A percentile compares a stretch with the other conserved stretches of the same genome.
phyloP scores from a whole-genome alignment of 106 monocot species.

The Dioscorea dumetorum region DNA sequence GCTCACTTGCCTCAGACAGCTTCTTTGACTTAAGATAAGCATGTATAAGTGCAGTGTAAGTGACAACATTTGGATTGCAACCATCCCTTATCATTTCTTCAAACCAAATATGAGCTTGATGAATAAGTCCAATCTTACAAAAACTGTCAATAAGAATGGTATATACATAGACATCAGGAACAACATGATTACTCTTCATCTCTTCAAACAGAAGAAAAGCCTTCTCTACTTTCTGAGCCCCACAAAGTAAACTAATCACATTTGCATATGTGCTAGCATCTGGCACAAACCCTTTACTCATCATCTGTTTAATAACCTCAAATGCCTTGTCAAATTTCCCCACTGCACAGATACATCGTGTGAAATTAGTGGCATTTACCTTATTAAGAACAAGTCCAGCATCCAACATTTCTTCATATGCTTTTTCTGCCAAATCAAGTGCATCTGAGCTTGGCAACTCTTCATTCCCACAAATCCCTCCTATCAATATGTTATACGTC shows the following conservation, averaged over 20 bases:
- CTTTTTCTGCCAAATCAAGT: constrained; percentile 64
- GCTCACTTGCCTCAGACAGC: constrained; percentile 54
- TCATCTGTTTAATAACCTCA: constrained; percentile 73
- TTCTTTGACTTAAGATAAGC: constrained; percentile 71
- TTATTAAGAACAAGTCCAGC: constrained; percentile 86
- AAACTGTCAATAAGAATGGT: constrained; percentile 88
- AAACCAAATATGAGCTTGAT: constrained; percentile 69
- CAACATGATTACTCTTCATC: constrained; percentile 69
- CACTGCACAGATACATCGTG: constrained; percentile 53
- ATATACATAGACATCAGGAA: constrained; percentile 91
- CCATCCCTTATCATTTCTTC: constrained; percentile 76
- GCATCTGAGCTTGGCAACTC: constrained; percentile 32
- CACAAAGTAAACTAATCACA: constrained; percentile 70
- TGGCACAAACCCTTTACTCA: constrained; percentile 85
- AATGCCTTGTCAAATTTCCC: constrained; percentile 76
- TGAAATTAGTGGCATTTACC: constrained; percentile 72
- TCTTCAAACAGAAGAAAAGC: constrained; percentile 79
- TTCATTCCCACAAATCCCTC: constrained; percentile 70
- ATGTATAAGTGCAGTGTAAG: constrained; percentile 86
- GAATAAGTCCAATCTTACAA: constrained; percentile 87
- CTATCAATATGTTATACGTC: constrained; percentile 89
- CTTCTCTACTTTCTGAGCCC: constrained; percentile 59
- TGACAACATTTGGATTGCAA: constrained; percentile 85
- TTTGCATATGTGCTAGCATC: constrained; percentile 77
- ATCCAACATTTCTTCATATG: constrained; percentile 76